These are phyloP conservation scores for Porphyrellus cyaneotinctus DNA, from an alignment of 768 basidiomycete species.

Conservation along the genomic window DNA sequence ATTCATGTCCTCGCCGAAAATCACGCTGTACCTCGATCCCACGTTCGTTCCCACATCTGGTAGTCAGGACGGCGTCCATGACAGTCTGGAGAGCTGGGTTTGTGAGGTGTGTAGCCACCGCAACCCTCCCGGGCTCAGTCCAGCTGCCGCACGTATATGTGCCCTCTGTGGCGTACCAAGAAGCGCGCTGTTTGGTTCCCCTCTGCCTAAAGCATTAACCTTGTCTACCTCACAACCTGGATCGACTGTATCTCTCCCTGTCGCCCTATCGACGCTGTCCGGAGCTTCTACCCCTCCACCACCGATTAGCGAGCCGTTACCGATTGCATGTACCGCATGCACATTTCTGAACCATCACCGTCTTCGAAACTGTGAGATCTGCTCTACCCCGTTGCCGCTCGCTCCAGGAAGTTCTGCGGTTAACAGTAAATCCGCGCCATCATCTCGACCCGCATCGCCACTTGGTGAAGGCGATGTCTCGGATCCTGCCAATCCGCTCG, in stretches of 20 bases:
- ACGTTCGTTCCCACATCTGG: slow-evolving; percentile 21
- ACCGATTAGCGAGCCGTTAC: slow-evolving; percentile 19
- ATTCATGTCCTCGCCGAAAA: slow-evolving; percentile 84
- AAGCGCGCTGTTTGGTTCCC: slow-evolving; percentile 29
- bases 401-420: slow-evolving; percentile 16
- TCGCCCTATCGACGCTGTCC: slow-evolving; percentile 16
- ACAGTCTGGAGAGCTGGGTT: slow-evolving; percentile 62
- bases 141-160: slow-evolving; percentile 65
- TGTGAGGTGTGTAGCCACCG: slow-evolving; percentile 86
- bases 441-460: slow-evolving; percentile 60
- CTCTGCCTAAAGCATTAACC: slow-evolving; percentile 30
- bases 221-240: slow-evolving; percentile 39
- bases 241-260: slow-evolving; percentile 33
- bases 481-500: slow-evolving; percentile 39
- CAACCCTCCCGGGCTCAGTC: slow-evolving; percentile 75
- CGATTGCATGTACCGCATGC: slow-evolving; percentile 76
- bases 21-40: slow-evolving; percentile 66
- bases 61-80: slow-evolving; percentile 29
- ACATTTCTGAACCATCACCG: slow-evolving; percentile 89
- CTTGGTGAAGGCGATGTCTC: slow-evolving; percentile 25
- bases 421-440: slow-evolving; percentile 55
- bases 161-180: slow-evolving; percentile 79
- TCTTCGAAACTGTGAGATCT: slow-evolving; percentile 78
- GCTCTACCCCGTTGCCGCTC: slow-evolving; percentile 61
- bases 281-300: slow-evolving; percentile 20